Evolutionary conservation across 495 filamentous ascomycete genomes (phyloP).

Genomic region (Aspergillus mulundensis): DNA sequence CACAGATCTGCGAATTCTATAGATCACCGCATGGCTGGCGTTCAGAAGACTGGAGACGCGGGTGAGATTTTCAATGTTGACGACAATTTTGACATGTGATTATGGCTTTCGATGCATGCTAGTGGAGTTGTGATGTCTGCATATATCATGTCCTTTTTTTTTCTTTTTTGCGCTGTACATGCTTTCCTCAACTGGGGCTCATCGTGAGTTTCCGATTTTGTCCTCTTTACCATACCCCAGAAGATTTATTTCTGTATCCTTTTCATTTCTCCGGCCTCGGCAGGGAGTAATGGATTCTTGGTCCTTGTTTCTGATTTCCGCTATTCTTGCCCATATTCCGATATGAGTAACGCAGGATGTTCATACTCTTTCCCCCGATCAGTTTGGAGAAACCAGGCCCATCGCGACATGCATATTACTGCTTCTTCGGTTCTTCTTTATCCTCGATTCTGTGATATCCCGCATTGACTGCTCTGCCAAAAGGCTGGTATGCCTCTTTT

Average conservation of each 20-base stretch:
- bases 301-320: not conserved
- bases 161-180: slow-evolving; percentile 34
- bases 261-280: not conserved
- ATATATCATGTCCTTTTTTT: slow-evolving; percentile 18
- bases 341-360: slow-evolving; percentile 1
- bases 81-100: slow-evolving; percentile 66
- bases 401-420: not conserved
- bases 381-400: not conserved
- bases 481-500: not conserved
- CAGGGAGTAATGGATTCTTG: slow-evolving; percentile 8
- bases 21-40: slow-evolving; percentile 68
- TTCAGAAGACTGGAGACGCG: slow-evolving; percentile 60
- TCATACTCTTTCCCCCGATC: slow-evolving; percentile 2
- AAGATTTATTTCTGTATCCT: slow-evolving; percentile 14
- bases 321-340: not conserved
- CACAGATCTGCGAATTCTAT: slow-evolving; percentile 33
- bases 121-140: slow-evolving; percentile 38
- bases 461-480: not conserved
- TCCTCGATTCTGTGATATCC: slow-evolving; percentile 9
- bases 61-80: slow-evolving; percentile 70
- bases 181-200: slow-evolving; percentile 21
- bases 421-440: not conserved
- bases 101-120: slow-evolving; percentile 39
- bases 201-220: slow-evolving; percentile 27
- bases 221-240: slow-evolving; percentile 12